A percentile compares a stretch with the other conserved stretches of the same genome.
Evolutionary conservation across 495 filamentous ascomycete species (phyloP).

Genomic region (Halenospora varia): DNA sequence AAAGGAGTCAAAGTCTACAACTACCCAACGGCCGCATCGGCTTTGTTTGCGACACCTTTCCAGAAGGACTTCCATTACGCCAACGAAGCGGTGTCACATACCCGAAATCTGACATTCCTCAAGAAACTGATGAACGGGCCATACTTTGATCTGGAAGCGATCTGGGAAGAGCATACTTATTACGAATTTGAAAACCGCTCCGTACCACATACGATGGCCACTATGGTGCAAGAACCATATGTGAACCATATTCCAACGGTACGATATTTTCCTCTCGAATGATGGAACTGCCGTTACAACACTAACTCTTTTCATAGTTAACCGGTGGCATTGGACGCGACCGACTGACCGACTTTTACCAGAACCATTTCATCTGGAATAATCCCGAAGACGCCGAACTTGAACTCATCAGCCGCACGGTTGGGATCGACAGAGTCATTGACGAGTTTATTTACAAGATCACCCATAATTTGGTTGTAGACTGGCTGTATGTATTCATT

Average conservation of each 20-base stretch:
- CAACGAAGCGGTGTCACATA: slow-evolving; percentile 32
- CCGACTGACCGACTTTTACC: slow-evolving; percentile 68
- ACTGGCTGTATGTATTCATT: slow-evolving; percentile 61
- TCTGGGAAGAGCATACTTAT: slow-evolving; percentile 57
- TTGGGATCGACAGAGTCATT: slow-evolving; percentile 52
- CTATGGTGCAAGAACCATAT: slow-evolving; percentile 57
- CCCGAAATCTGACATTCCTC: slow-evolving; percentile 45
- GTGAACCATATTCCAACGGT: slow-evolving; percentile 55
- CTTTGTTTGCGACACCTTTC: not conserved
- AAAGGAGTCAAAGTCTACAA: not conserved
- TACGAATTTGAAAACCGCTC: slow-evolving; percentile 50
- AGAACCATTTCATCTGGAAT: slow-evolving; percentile 65
- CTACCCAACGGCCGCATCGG: not conserved
- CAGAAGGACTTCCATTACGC: not conserved
- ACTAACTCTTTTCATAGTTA: too few species aligned
- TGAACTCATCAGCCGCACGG: slow-evolving; percentile 68
- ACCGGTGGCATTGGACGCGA: slow-evolving; percentile 72
- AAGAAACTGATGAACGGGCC: slow-evolving; percentile 46
- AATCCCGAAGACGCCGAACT: slow-evolving; percentile 65
- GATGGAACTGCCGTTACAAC: too few species aligned
- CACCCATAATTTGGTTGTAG: slow-evolving; percentile 66
- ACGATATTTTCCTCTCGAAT: too few species aligned
- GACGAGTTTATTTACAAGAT: slow-evolving; percentile 59
- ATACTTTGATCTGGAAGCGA: slow-evolving; percentile 53
- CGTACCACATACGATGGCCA: slow-evolving; percentile 50